Percentiles rank a stretch among this genome's conserved stretches.
Evolutionary conservation across 1,284 basidiomycete species (phyloP).

Genomic region (Hortiboletus rubellus): DNA sequence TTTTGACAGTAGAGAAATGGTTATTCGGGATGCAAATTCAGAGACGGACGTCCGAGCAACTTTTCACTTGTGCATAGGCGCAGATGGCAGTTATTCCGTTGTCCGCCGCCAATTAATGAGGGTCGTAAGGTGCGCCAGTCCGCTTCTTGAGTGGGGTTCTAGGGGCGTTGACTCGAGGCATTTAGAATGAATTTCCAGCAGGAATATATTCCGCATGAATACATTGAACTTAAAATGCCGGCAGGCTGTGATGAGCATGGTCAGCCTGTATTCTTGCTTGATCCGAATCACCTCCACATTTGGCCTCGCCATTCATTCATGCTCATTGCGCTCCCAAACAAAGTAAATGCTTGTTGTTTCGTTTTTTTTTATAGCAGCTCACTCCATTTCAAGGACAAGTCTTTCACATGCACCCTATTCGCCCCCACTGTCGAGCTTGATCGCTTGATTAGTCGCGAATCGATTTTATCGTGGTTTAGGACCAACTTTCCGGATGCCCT

Average conservation of each 20-base stretch:
- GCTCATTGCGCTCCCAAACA: conserved; percentile 97
- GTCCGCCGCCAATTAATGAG: conserved; percentile 89
- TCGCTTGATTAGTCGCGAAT: conserved; percentile 57
- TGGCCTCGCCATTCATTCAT: conserved; percentile 99
- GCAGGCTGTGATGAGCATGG: conserved; percentile 65
- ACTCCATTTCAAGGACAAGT: conserved; percentile 60
- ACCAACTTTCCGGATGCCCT: conserved; percentile 87
- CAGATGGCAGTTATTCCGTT: conserved; percentile 87
- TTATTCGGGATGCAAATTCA: conserved; percentile 46
- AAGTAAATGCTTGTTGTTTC: conserved; percentile 53
- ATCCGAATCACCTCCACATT: conserved; percentile 96
- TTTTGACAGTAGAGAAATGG: conserved; percentile 67
- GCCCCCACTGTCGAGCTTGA: conserved; percentile 82
- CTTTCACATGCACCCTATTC: conserved; percentile 92
- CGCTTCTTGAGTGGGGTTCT: conserved; percentile 6
- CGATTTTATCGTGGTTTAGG: conserved; percentile 77
- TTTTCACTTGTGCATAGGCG: conserved; percentile 87
- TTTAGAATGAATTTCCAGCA: conserved; percentile 90
- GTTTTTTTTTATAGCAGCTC: conserved; percentile 29
- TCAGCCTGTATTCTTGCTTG: conserved; percentile 74
- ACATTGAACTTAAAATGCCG: conserved; percentile 95
- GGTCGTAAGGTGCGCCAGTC: conserved; percentile 67
- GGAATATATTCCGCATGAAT: conserved; percentile 93
- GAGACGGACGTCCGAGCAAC: conserved; percentile 46
- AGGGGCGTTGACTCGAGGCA: conserved; percentile 23